Evolutionary conservation across 805 yeast species (phyloP).

Genomic region (Starmera caribaea): DNA sequence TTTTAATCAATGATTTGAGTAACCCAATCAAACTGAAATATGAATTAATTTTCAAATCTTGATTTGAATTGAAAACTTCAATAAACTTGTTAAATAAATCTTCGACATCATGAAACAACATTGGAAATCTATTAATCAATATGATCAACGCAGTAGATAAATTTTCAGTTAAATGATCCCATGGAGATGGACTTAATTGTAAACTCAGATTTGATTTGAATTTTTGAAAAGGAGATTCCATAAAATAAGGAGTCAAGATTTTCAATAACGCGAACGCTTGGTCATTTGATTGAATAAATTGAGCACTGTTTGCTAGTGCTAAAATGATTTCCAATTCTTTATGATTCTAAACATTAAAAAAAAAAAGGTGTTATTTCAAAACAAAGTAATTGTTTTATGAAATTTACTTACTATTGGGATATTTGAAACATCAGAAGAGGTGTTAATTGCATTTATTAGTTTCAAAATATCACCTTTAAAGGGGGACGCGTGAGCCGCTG

Average conservation of each 20-base stretch:
- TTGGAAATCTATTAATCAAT: slow-evolving; percentile 19
- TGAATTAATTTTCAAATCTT: slow-evolving; percentile 8
- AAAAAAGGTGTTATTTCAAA: too few species aligned
- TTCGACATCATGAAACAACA: slow-evolving; percentile 11
- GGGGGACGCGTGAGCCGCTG: not conserved
- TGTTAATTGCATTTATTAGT: slow-evolving; percentile 9
- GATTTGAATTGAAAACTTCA: slow-evolving; percentile 6
- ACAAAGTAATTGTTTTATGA: not conserved
- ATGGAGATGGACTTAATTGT: slow-evolving; percentile 27
- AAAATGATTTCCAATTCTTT: slow-evolving; percentile 46
- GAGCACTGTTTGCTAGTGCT: slow-evolving; percentile 33
- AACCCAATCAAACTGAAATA: slow-evolving; percentile 29
- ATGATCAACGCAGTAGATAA: slow-evolving; percentile 23
- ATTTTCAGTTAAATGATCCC: slow-evolving; percentile 27
- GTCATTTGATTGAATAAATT: slow-evolving; percentile 20
- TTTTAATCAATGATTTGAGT: slow-evolving; percentile 20
- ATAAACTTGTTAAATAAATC: slow-evolving; percentile 19
- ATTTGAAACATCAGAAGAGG: slow-evolving; percentile 8
- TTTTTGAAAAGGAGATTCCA: slow-evolving; percentile 40
- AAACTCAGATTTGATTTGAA: slow-evolving; percentile 30
- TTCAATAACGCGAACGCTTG: slow-evolving; percentile 31
- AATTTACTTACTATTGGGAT: slow-evolving; percentile 11
- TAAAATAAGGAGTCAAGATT: slow-evolving; percentile 36
- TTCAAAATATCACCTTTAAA: slow-evolving; percentile 12
- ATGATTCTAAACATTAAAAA: slow-evolving; percentile 23